These are phyloP conservation scores for Paramarasmius palmivorus DNA, from an alignment of 1,284 basidiomycete genomes.

Conservation along the genomic window DNA sequence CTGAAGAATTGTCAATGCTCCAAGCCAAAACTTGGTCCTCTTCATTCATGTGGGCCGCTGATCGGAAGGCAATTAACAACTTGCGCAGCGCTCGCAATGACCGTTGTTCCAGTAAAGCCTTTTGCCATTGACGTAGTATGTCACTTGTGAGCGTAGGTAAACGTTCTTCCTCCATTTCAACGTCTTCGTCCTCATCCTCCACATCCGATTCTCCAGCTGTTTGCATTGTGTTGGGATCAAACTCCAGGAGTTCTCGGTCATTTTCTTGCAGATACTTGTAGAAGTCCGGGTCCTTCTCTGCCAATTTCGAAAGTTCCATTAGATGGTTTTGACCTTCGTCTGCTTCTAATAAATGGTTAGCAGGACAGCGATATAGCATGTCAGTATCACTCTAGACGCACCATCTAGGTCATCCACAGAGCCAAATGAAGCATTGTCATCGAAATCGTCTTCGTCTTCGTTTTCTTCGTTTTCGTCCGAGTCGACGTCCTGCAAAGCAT, in stretches of 20 bases:
- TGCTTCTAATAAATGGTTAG: conserved; percentile 21
- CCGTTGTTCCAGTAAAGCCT: conserved; percentile 85
- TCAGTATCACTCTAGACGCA: conserved; percentile 28
- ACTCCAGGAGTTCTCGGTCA: conserved; percentile 86
- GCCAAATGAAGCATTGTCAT: conserved; percentile 72
- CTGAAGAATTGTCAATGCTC: conserved; percentile 77
- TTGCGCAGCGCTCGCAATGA: conserved; percentile 87
- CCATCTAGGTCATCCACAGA: conserved; percentile 78
- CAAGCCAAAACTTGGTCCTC: conserved; percentile 78
- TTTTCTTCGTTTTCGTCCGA: conserved; percentile 46
- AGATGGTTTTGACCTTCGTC: conserved; percentile 77
- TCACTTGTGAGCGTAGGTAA: conserved; percentile 73
- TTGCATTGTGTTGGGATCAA: conserved; percentile 47
- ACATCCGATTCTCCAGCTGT: conserved; percentile 29
- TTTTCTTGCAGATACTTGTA: conserved; percentile 98
- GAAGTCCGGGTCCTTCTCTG: conserved; percentile 97
- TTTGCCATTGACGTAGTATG: conserved; percentile 85
- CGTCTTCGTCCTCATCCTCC: conserved; percentile 46
- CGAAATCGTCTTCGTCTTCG: conserved; percentile 47
- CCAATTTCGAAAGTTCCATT: conserved; percentile 85
- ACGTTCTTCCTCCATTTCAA: conserved; percentile 44
- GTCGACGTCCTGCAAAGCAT: conserved; percentile 33
- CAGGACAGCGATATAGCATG: neutral
- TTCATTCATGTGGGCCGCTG: conserved; percentile 87
- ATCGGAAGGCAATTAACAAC: conserved; percentile 86